These are phyloP conservation scores for Vitis rotundifolia DNA, from an alignment of 164 flowering plant species.

Conservation along the genomic window DNA sequence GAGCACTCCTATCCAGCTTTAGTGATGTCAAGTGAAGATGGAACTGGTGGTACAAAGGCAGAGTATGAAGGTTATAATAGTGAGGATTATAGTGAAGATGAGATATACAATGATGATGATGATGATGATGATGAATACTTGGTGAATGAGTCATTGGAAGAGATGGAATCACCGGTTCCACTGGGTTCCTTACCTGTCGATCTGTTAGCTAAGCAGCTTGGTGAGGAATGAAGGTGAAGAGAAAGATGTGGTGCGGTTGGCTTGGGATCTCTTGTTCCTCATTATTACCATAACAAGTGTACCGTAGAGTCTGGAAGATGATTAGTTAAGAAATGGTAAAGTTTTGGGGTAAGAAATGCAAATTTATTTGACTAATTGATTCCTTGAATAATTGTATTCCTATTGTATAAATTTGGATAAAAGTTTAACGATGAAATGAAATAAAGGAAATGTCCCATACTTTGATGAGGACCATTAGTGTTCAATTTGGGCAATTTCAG, in stretches of 20 bases:
- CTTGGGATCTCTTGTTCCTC: too few species aligned
- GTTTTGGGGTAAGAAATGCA: too few species aligned
- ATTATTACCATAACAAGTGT: too few species aligned
- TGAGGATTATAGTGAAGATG: conserved; percentile 21
- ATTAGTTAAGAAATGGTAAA: too few species aligned
- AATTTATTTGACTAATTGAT: too few species aligned
- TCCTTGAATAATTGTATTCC: too few species aligned
- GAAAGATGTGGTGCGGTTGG: background rate
- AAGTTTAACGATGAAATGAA: too few species aligned
- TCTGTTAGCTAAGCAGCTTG: conserved; percentile 40
- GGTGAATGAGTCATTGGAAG: conserved; percentile 34
- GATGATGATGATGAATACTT: conserved; percentile 15
- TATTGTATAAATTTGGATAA: too few species aligned
- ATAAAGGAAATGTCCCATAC: too few species aligned
- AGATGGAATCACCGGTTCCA: conserved; percentile 36
- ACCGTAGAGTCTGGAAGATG: too few species aligned
- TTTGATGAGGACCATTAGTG: too few species aligned
- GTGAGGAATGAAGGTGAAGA: background rate
- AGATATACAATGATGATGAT: conserved; percentile 19
- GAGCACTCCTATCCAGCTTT: conserved; percentile 74
- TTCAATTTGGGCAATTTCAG: too few species aligned
- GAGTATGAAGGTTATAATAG: conserved; percentile 13
- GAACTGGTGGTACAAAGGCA: background rate
- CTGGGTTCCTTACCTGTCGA: conserved; percentile 77
- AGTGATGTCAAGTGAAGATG: conserved; percentile 39